These are phyloP conservation scores for Colletotrichum kahawae DNA, from an alignment of 2,329 filamentous ascomycete genomes.

Conservation along the genomic window DNA sequence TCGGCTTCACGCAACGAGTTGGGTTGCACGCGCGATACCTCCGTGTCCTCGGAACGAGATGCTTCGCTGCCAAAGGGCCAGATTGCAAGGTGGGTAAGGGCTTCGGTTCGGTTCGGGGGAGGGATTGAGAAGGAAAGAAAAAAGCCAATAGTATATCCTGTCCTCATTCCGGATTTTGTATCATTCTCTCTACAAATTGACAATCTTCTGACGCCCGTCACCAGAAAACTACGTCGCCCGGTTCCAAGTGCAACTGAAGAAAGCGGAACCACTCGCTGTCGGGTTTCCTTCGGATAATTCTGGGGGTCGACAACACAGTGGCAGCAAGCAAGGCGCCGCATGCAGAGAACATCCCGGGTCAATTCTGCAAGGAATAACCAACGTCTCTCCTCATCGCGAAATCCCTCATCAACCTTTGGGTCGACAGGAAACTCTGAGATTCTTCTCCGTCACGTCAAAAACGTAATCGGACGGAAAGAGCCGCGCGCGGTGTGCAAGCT, in stretches of 20 bases:
- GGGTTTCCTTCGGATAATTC: constrained; percentile 18
- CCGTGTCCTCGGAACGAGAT: constrained; percentile 2
- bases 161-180: background rate
- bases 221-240: background rate
- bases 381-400: constrained; percentile 7
- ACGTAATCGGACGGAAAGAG: background rate
- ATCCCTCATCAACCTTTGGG: background rate
- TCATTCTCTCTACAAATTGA: background rate
- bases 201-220: background rate
- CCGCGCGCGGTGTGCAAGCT: background rate
- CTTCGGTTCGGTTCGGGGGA: background rate
- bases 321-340: background rate
- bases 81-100: background rate
- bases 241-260: background rate
- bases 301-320: background rate
- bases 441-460: background rate
- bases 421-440: background rate
- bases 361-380: background rate
- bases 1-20: background rate
- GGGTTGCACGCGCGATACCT: background rate
- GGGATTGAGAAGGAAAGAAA: background rate
- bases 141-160: background rate
- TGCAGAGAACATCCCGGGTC: background rate
- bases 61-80: background rate
- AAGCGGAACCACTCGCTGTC: background rate